Percentiles rank a stretch among this genome's conserved stretches.
Conservation (phyloP, 1,284 basidiomycete genomes). For the Papiliotrema nemorosa region DNA sequence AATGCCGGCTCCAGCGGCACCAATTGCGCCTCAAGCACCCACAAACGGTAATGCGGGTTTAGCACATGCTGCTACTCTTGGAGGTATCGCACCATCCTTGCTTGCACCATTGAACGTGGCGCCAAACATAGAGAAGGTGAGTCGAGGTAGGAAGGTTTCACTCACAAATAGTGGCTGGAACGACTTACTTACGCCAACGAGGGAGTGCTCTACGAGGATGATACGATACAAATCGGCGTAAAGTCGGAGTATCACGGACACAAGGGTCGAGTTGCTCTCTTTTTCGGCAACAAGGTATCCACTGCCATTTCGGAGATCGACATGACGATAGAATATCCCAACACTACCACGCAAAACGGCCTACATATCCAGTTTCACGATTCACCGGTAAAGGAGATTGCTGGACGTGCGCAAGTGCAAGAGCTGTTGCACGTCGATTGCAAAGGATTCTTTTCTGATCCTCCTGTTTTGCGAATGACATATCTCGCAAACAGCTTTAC, state of each 20-base stretch:
- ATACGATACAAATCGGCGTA: constrained; percentile 90
- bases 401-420: constrained; percentile 81
- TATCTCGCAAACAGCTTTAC: constrained; percentile 89
- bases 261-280: constrained; percentile 85
- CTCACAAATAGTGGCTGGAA: constrained; percentile 65
- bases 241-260: constrained; percentile 94
- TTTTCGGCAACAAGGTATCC: constrained; percentile 92
- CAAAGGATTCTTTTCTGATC: constrained; percentile 73
- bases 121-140: constrained; percentile 65
- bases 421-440: constrained; percentile 92
- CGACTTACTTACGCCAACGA: constrained; percentile 76
- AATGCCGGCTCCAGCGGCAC: too few species aligned
- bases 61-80: constrained; percentile 35
- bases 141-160: background rate
- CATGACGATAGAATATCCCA: constrained; percentile 68
- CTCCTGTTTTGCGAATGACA: constrained; percentile 77
- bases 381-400: constrained; percentile 68
- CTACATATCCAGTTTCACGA: constrained; percentile 85
- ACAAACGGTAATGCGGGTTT: constrained; percentile 2
- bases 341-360: constrained; percentile 58
- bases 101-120: constrained; percentile 57
- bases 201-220: constrained; percentile 93
- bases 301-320: constrained; percentile 85
- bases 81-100: constrained; percentile 49
- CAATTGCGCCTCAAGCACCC: too few species aligned